Evolutionary conservation across 805 yeast genomes (phyloP).

Genomic region (Metschnikowia corniflorae): DNA sequence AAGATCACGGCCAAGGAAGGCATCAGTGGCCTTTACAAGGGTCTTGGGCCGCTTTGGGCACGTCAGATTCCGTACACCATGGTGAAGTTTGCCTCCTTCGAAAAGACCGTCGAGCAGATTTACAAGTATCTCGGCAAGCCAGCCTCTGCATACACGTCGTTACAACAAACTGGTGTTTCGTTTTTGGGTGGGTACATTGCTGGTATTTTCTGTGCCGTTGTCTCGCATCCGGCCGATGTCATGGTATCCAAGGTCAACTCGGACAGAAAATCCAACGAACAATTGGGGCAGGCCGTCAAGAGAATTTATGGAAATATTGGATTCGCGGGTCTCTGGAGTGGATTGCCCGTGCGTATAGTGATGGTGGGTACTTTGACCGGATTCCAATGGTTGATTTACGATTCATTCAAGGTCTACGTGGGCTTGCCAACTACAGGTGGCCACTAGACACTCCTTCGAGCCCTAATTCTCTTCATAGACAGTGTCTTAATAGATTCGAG

Average conservation of each 20-base stretch:
- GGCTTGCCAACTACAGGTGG: conserved; percentile 94
- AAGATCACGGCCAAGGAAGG: conserved; percentile 70
- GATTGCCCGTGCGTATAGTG: conserved; percentile 87
- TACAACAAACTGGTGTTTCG: conserved; percentile 90
- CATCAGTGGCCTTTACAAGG: conserved; percentile 74
- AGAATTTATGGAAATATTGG: conserved; percentile 84
- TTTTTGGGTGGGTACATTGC: conserved; percentile 96
- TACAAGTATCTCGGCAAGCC: conserved; percentile 71
- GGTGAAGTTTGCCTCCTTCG: conserved; percentile 95
- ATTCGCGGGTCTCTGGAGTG: conserved; percentile 90
- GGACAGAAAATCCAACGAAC: conserved; percentile 62
- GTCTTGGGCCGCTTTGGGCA: conserved; percentile 88
- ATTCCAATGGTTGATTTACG: conserved; percentile 95
- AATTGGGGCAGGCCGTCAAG: conserved; percentile 59
- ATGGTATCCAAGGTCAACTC: conserved; percentile 92
- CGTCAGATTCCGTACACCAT: conserved; percentile 98
- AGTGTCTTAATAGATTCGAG: not conserved
- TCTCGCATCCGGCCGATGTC: conserved; percentile 98
- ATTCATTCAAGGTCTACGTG: conserved; percentile 88
- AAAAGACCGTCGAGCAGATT: conserved; percentile 79
- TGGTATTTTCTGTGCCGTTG: conserved; percentile 93
- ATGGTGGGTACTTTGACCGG: conserved; percentile 98
- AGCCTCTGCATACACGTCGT: conserved; percentile 62
- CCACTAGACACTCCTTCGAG: conserved; percentile 15
- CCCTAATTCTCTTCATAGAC: not conserved